Evolutionary conservation across 2,329 filamentous ascomycete genomes (phyloP).

Genomic region (Aspergillus fructus): DNA sequence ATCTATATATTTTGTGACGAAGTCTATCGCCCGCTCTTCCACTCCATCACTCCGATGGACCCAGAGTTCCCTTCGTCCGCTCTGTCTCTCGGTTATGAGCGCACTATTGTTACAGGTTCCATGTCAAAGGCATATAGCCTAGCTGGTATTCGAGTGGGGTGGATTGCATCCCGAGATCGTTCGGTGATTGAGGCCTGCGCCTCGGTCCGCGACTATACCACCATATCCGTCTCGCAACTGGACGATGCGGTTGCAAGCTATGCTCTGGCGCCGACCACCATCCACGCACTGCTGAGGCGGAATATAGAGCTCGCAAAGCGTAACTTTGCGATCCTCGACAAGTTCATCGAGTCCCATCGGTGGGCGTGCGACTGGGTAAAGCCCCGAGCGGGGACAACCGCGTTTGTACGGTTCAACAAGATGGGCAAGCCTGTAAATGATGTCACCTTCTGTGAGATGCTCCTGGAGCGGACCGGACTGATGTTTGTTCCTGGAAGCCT

Average conservation of each 20-base stretch:
- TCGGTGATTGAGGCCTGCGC: constrained; percentile 64
- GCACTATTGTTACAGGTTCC: constrained; percentile 71
- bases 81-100: constrained; percentile 69
- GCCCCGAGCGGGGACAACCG: constrained; percentile 79
- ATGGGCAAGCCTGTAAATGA: constrained; percentile 65
- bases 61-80: constrained; percentile 64
- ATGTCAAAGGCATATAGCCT: constrained; percentile 84
- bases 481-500: constrained; percentile 70
- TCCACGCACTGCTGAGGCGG: constrained; percentile 61
- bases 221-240: constrained; percentile 79
- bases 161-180: constrained; percentile 69
- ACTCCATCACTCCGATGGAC: constrained; percentile 59
- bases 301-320: constrained; percentile 67
- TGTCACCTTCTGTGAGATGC: constrained; percentile 63
- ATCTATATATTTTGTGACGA: constrained; percentile 74
- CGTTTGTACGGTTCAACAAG: constrained; percentile 66
- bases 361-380: constrained; percentile 68
- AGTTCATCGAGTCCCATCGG: constrained; percentile 65
- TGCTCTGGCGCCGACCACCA: constrained; percentile 65
- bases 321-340: constrained; percentile 66
- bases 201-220: constrained; percentile 74
- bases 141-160: constrained; percentile 78
- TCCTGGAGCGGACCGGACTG: constrained; percentile 67
- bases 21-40: constrained; percentile 81
- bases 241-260: constrained; percentile 77